These are phyloP conservation scores for Vigna unguiculata DNA, from an alignment of 306 rosid genomes.

Conservation along the genomic window DNA sequence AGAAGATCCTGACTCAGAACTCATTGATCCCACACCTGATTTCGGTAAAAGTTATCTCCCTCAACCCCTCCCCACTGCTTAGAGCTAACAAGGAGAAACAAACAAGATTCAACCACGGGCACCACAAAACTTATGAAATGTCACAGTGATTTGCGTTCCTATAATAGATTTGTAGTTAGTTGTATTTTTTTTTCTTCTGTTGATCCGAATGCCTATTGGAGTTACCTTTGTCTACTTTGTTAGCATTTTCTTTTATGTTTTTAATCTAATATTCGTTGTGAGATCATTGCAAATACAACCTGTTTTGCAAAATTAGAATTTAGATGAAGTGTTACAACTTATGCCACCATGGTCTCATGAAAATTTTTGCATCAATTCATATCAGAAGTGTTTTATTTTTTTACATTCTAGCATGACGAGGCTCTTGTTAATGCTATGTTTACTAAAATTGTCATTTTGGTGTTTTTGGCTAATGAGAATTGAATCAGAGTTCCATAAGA, in stretches of 20 bases:
- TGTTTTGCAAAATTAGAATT: not conserved
- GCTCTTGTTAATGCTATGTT: not conserved
- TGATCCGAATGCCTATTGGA: conserved; percentile 14
- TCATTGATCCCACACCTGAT: conserved; percentile 66
- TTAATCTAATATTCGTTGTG: conserved; percentile 2
- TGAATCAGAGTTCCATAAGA: conserved; percentile 11
- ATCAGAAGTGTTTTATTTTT: not conserved
- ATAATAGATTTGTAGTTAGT: conserved; percentile 3
- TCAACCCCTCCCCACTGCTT: not conserved
- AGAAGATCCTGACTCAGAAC: conserved; percentile 71
- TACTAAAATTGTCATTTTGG: not conserved
- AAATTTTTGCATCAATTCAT: not conserved
- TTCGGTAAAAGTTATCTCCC: conserved; percentile 54
- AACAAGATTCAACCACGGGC: not conserved
- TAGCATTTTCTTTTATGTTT: not conserved
- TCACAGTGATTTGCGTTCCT: conserved; percentile 3
- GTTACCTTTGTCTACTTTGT: not conserved
- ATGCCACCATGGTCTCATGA: not conserved
- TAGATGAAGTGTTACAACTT: conserved; percentile 14
- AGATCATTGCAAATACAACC: not conserved
- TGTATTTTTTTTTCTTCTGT: not conserved
- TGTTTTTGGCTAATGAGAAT: conserved; percentile 3
- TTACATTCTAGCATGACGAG: not conserved
- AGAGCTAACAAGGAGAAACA: too few relatives aligned
- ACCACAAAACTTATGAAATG: conserved; percentile 10